These are phyloP conservation scores for Naumovozyma castellii DNA, from an alignment of 805 yeast genomes.

Conservation along the genomic window DNA sequence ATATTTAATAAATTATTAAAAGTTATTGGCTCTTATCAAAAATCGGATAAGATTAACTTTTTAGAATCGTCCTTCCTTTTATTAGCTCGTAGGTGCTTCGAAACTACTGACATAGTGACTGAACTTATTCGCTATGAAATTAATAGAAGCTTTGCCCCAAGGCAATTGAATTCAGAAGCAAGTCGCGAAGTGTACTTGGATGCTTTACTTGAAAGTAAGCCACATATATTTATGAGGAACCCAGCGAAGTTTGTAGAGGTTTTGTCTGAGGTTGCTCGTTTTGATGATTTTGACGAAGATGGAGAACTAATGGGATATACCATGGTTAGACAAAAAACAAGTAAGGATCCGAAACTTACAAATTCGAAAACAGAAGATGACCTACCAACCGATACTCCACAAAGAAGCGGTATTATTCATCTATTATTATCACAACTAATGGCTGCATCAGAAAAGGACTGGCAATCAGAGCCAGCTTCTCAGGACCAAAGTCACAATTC, in stretches of 20 bases:
- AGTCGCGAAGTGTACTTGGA: slow-evolving; percentile 38
- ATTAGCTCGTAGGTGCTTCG: slow-evolving; percentile 62
- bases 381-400: slow-evolving; percentile 8
- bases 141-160: slow-evolving; percentile 33
- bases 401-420: slow-evolving; percentile 52
- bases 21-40: slow-evolving; percentile 32
- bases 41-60: slow-evolving; percentile 32
- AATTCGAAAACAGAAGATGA: slow-evolving; percentile 1
- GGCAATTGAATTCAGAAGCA: slow-evolving; percentile 24
- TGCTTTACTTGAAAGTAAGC: slow-evolving; percentile 40
- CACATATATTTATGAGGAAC: slow-evolving; percentile 38
- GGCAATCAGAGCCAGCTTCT: slow-evolving; percentile 32
- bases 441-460: slow-evolving; percentile 35
- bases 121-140: slow-evolving; percentile 45
- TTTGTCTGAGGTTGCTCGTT: slow-evolving; percentile 34
- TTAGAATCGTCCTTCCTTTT: slow-evolving; percentile 43
- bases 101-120: slow-evolving; percentile 42
- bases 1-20: slow-evolving; percentile 40
- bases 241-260: slow-evolving; percentile 41
- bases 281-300: slow-evolving; percentile 38
- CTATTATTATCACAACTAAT: slow-evolving; percentile 57
- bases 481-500: slow-evolving; percentile 22
- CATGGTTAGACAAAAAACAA: slow-evolving; percentile 19
- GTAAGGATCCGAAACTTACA: slow-evolving; percentile 5
- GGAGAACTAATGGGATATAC: slow-evolving; percentile 19